These are phyloP conservation scores for Sugiyamaella castrensis DNA, from an alignment of 1,139 yeast species.

Conservation along the genomic window DNA sequence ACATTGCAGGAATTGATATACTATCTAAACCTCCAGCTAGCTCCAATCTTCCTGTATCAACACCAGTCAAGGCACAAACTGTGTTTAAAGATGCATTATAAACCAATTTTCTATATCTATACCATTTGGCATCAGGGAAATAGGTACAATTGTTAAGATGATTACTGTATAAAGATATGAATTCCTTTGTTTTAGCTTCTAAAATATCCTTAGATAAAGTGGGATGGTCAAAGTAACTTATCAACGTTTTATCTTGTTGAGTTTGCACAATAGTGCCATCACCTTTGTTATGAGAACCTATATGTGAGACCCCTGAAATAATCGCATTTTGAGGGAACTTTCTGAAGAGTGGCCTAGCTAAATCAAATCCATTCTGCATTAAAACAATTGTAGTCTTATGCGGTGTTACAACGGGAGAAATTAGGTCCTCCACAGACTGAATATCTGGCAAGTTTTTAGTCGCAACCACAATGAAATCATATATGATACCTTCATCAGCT, in stretches of 20 bases:
- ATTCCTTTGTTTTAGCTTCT: constrained; percentile 41
- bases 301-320: constrained; percentile 63
- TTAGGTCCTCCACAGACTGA: constrained; percentile 52
- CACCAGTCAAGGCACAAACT: constrained; percentile 52
- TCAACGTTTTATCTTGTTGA: constrained; percentile 46
- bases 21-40: constrained; percentile 47
- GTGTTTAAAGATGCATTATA: constrained; percentile 66
- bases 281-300: constrained; percentile 57
- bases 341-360: constrained; percentile 55
- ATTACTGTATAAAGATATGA: constrained; percentile 46
- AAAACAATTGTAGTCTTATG: constrained; percentile 53
- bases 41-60: constrained; percentile 56
- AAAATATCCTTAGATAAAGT: constrained; percentile 39
- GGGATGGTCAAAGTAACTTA: constrained; percentile 49
- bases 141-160: constrained; percentile 41
- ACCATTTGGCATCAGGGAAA: constrained; percentile 38
- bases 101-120: constrained; percentile 64
- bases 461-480: constrained; percentile 61
- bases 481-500: constrained; percentile 36
- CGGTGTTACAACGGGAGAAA: constrained; percentile 51
- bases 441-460: constrained; percentile 71
- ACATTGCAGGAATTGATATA: constrained; percentile 53
- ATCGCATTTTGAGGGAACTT: constrained; percentile 55
- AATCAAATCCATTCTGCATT: constrained; percentile 68
- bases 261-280: constrained; percentile 47